A percentile compares a stretch with the other conserved stretches of the same genome.
phyloP scores from a whole-genome alignment of 805 yeast species.

The Lipomyces spencermartinsiae region DNA sequence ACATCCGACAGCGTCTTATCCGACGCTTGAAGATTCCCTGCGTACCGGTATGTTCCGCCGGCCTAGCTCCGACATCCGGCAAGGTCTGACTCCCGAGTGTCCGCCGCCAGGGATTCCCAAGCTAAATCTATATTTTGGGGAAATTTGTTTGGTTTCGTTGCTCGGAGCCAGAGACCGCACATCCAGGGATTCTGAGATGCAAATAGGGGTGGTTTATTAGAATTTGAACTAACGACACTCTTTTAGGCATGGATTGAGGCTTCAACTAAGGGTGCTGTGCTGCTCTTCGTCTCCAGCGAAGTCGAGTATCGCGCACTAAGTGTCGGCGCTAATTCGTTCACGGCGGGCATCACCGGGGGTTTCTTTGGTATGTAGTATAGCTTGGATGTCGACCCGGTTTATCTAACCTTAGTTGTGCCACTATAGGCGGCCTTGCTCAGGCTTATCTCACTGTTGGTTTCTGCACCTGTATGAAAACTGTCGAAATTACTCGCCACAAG shows the following conservation, averaged over 20 bases:
- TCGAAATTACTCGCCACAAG: conserved; percentile 91
- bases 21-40: no score
- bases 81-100: background rate
- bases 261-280: conserved; percentile 97
- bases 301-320: conserved; percentile 74
- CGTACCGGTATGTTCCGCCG: no score
- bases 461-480: conserved; percentile 99
- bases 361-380: conserved; percentile 52
- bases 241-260: conserved; percentile 92
- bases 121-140: background rate
- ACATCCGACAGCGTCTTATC: no score
- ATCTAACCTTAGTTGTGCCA: conserved; percentile 52
- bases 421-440: conserved; percentile 77
- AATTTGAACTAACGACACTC: background rate
- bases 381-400: no score
- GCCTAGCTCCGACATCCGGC: background rate
- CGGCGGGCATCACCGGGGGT: conserved; percentile 95
- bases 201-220: background rate
- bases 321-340: conserved; percentile 71
- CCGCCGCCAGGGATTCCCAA: background rate
- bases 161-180: background rate
- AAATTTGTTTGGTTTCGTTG: background rate
- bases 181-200: background rate
- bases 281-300: conserved; percentile 90
- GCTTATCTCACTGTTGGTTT: conserved; percentile 85